Conservation (phyloP, 2,329 filamentous ascomycete species). For the Byssochlamys sp. region DNA sequence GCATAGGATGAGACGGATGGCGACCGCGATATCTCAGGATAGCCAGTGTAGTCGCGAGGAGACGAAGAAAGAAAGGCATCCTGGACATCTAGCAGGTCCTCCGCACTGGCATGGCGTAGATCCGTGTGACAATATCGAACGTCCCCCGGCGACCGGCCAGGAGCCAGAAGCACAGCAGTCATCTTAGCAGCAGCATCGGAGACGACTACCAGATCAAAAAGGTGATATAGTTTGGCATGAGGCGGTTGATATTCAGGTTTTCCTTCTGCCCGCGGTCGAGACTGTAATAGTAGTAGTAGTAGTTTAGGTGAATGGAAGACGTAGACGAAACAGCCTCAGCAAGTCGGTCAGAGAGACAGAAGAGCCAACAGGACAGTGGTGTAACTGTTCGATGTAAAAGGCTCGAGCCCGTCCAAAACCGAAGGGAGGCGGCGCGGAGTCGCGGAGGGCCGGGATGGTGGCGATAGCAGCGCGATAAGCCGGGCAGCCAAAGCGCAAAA, state of each 20-base stretch:
- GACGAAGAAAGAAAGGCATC: background rate
- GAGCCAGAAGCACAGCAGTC: background rate
- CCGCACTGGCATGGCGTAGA: background rate
- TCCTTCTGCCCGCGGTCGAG: background rate
- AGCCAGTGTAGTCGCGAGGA: background rate
- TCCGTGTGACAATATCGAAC: background rate
- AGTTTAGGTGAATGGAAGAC: background rate
- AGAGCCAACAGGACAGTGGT: background rate
- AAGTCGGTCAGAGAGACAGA: background rate
- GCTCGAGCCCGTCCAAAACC: background rate
- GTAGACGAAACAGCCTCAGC: background rate
- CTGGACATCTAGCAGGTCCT: background rate
- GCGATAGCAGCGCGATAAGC: background rate
- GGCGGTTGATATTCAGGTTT: background rate
- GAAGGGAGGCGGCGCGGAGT: background rate
- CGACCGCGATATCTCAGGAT: background rate
- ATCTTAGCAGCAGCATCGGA: background rate
- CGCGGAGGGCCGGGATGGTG: background rate
- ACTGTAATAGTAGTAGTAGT: background rate
- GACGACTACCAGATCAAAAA: background rate
- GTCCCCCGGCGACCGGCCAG: background rate
- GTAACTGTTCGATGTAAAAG: background rate
- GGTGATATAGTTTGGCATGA: background rate
- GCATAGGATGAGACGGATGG: constrained; percentile 31
- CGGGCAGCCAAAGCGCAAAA: background rate